Percentiles rank a stretch among this genome's conserved stretches.
Conservation (phyloP, 305 asterid genomes). For the Rubia tinctorum region DNA sequence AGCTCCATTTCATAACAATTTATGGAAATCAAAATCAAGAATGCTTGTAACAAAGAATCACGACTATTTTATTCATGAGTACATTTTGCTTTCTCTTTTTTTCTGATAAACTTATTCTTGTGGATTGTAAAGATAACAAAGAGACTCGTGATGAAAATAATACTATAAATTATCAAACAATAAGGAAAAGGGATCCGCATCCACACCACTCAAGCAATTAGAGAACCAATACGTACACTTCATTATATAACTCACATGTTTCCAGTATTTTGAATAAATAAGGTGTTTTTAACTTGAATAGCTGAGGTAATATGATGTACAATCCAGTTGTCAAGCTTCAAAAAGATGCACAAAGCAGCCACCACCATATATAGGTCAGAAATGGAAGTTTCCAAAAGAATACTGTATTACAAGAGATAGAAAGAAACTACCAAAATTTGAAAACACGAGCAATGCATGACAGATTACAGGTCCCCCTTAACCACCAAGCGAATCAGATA, state of each 20-base stretch:
- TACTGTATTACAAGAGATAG: neutral
- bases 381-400: neutral
- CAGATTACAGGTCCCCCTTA: neutral
- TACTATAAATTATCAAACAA: neutral
- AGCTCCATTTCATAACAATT: neutral
- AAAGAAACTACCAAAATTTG: neutral
- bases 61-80: neutral
- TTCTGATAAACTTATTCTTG: neutral
- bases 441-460: neutral
- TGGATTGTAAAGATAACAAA: neutral
- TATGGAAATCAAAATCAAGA: neutral
- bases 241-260: neutral
- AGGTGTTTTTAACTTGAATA: no score
- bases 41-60: neutral
- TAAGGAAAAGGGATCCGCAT: neutral
- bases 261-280: no score
- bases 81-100: neutral
- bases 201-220: neutral
- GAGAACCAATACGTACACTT: neutral
- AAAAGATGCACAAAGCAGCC: neutral
- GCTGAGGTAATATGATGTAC: no score
- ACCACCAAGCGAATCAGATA: neutral
- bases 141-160: neutral
- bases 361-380: no score
- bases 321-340: no score